A percentile compares a stretch with the other conserved stretches of the same genome.
Evolutionary conservation across 169 alveolate genomes (phyloP).

Genomic region (Theileria luwenshuni): DNA sequence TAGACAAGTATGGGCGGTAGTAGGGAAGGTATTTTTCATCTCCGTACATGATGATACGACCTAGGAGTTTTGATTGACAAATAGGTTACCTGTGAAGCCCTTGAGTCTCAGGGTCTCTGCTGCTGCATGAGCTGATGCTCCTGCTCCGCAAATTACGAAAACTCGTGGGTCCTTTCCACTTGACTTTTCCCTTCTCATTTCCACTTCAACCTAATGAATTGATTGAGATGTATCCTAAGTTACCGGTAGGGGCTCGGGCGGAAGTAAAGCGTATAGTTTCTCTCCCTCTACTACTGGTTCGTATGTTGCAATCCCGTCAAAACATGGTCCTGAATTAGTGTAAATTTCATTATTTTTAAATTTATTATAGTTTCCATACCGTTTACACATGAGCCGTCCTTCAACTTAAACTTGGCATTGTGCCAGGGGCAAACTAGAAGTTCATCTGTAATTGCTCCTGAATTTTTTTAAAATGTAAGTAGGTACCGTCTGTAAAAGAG

Average conservation of each 20-base stretch:
- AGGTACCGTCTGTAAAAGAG: conserved; percentile 67
- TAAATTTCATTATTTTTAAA: background rate
- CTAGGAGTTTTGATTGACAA: conserved; percentile 29
- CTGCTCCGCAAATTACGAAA: conserved; percentile 85
- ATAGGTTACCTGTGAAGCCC: conserved; percentile 77
- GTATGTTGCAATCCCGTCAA: conserved; percentile 72
- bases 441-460: conserved; percentile 74
- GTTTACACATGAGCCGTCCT: conserved; percentile 75
- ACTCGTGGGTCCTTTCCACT: conserved; percentile 70
- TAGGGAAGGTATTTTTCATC: conserved; percentile 73
- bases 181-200: conserved; percentile 40
- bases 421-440: conserved; percentile 79
- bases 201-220: conserved; percentile 39
- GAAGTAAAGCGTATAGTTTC: conserved; percentile 73
- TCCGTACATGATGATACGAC: conserved; percentile 63
- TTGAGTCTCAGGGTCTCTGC: conserved; percentile 79
- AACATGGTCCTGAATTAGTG: conserved; percentile 63
- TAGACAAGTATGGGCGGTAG: conserved; percentile 76
- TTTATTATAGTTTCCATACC: conserved; percentile 23
- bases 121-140: conserved; percentile 86
- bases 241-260: conserved; percentile 66
- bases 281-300: conserved; percentile 70
- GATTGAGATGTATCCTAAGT: background rate
- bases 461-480: background rate
- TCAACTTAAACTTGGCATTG: conserved; percentile 76